These are phyloP conservation scores for Yamadazyma philogaea DNA, from an alignment of 805 yeast genomes.

Conservation along the genomic window DNA sequence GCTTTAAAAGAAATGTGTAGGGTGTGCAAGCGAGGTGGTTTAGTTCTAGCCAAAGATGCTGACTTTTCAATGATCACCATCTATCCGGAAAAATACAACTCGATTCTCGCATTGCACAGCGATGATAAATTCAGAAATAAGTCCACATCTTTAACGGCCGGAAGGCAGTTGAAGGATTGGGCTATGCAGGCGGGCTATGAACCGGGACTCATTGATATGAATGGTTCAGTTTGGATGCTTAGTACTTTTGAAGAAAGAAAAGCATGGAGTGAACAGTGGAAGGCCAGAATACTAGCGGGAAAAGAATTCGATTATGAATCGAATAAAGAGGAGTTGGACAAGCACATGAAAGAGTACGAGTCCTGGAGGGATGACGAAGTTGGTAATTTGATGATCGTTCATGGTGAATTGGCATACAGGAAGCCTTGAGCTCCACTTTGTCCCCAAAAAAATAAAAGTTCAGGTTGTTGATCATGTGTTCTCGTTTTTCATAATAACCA, in stretches of 20 bases:
- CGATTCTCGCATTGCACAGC: conserved; percentile 8
- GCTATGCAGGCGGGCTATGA: conserved; percentile 21
- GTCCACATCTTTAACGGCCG: conserved; percentile 16
- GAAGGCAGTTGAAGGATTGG: conserved; percentile 16
- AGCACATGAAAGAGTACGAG: conserved; percentile 12
- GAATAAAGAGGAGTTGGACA: conserved; percentile 8
- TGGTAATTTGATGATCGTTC: conserved; percentile 15
- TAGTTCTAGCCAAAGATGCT: conserved; percentile 31
- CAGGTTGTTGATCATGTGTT: not conserved
- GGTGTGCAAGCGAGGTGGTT: conserved; percentile 33
- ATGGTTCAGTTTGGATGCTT: conserved; percentile 17
- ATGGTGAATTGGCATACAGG: conserved; percentile 15
- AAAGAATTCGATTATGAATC: conserved; percentile 7
- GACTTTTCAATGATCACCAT: conserved; percentile 19
- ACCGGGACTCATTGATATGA: conserved; percentile 8
- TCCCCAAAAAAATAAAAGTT: not conserved
- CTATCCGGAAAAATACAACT: conserved; percentile 19
- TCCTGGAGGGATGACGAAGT: conserved; percentile 16
- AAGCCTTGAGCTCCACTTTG: not conserved
- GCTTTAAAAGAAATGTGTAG: conserved; percentile 36
- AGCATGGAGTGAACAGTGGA: conserved; percentile 12
- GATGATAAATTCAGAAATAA: conserved; percentile 10
- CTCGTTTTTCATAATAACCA: too few species aligned
- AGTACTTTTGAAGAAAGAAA: conserved; percentile 12
- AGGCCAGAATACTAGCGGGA: conserved; percentile 12